phyloP scores from a whole-genome alignment of 257 asterid species.

The Hygrophila difformis region DNA sequence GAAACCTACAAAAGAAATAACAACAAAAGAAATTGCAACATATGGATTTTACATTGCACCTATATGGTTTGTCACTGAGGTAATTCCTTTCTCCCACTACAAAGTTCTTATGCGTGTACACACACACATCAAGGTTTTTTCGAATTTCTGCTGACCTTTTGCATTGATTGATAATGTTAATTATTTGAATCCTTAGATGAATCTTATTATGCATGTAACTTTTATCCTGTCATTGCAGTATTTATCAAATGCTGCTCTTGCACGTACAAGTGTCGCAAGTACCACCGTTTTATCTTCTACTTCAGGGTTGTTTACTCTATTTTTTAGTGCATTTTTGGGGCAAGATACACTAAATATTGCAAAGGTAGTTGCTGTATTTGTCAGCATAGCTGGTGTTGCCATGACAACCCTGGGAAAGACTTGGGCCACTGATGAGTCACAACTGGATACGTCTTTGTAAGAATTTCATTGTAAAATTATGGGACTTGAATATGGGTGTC shows the following conservation, averaged over 20 bases:
- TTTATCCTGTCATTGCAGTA: conserved; percentile 44
- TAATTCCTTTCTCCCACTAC: conserved; percentile 14
- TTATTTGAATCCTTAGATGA: conserved; percentile 9
- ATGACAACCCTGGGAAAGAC: conserved; percentile 97
- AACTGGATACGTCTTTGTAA: conserved; percentile 54
- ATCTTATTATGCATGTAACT: conserved; percentile 4
- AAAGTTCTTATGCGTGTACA: neutral
- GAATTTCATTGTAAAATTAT: conserved; percentile 19
- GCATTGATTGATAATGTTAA: neutral
- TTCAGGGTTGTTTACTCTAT: conserved; percentile 93
- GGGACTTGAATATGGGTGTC: conserved; percentile 6
- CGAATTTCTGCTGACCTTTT: neutral
- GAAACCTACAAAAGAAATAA: conserved; percentile 43
- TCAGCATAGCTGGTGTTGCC: conserved; percentile 86
- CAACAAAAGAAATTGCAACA: conserved; percentile 73
- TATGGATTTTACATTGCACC: conserved; percentile 93
- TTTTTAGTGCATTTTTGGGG: conserved; percentile 84
- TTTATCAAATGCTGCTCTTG: conserved; percentile 92
- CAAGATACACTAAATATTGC: conserved; percentile 76
- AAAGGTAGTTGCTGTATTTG: conserved; percentile 80
- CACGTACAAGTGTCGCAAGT: conserved; percentile 98
- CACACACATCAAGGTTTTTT: conserved; percentile 2
- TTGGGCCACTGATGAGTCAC: conserved; percentile 88
- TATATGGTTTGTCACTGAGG: conserved; percentile 97
- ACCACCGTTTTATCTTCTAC: conserved; percentile 96